Percentiles rank a stretch among this genome's conserved stretches.
These are phyloP conservation scores for Zoysia pacifica DNA, from an alignment of 176 grass and related monocot species.

Conservation along the genomic window DNA sequence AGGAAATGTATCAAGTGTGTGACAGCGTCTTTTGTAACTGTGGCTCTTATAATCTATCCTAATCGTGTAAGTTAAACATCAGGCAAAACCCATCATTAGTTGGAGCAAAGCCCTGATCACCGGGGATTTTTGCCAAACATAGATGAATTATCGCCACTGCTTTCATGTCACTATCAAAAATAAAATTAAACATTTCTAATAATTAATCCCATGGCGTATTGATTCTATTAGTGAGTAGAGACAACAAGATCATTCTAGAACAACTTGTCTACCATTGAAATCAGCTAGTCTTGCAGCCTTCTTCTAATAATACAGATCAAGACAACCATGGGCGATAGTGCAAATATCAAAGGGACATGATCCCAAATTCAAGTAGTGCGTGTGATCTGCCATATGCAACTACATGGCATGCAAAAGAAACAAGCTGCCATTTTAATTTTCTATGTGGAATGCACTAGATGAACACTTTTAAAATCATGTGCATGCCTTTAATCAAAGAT, in stretches of 20 bases:
- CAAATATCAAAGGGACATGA: conserved; percentile 5
- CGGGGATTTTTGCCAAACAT: background rate
- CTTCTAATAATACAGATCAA: conserved; percentile 24
- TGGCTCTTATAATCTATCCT: conserved; percentile 36
- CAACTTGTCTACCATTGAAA: background rate
- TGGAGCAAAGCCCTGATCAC: conserved; percentile 29
- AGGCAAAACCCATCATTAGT: conserved; percentile 29
- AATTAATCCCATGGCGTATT: background rate
- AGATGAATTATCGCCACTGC: conserved; percentile 1
- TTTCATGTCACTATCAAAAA: conserved; percentile 34
- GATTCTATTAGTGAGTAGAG: background rate
- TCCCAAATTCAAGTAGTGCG: background rate
- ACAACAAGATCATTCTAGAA: conserved; percentile 17
- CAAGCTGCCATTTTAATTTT: background rate
- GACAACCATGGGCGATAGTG: background rate
- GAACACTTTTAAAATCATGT: no score
- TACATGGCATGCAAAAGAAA: background rate
- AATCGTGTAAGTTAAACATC: conserved; percentile 55
- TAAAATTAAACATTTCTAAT: background rate
- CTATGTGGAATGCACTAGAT: background rate
- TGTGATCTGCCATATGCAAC: background rate
- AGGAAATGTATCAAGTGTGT: conserved; percentile 16
- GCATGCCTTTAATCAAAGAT: no score
- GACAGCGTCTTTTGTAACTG: background rate
- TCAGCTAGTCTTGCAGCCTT: conserved; percentile 19